Conservation (phyloP, 139 green algal species). For the Gonium pectorale region DNA sequence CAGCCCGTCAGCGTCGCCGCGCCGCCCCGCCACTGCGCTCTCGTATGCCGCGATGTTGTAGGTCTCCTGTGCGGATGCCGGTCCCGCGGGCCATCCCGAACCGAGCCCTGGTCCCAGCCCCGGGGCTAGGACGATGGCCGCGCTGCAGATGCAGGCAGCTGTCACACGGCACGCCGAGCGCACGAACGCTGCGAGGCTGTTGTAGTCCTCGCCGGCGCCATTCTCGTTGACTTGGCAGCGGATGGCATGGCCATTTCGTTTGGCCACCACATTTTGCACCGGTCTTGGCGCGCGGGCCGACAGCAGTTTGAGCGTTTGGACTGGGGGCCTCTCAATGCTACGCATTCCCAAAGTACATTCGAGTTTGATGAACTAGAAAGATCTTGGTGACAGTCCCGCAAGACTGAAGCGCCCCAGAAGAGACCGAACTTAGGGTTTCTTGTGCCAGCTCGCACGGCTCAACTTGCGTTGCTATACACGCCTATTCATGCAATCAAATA, state of each 20-base stretch:
- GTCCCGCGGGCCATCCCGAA: not conserved
- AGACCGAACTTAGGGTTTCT: too few relatives aligned
- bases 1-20: not conserved
- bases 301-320: not conserved
- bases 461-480: too few relatives aligned
- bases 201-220: not conserved
- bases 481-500: too few relatives aligned
- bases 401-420: too few relatives aligned
- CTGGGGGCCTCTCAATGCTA: not conserved
- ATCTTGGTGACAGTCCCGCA: too few relatives aligned
- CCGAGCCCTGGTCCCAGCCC: not conserved
- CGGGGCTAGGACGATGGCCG: not conserved
- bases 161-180: not conserved
- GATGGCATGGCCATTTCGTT: too few relatives aligned
- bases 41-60: conserved; percentile 19
- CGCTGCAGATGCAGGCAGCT: not conserved
- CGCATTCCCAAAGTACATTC: conserved; percentile 17
- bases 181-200: conserved; percentile 1
- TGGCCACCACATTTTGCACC: too few relatives aligned
- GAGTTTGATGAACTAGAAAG: too few relatives aligned
- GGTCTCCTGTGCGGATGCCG: not conserved
- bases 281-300: not conserved
- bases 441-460: too few relatives aligned
- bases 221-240: not conserved
- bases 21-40: not conserved